Base-by-base conservation (phyloP, 306 rosid genomes). In the Herpetospermum pedunculosum region DNA sequence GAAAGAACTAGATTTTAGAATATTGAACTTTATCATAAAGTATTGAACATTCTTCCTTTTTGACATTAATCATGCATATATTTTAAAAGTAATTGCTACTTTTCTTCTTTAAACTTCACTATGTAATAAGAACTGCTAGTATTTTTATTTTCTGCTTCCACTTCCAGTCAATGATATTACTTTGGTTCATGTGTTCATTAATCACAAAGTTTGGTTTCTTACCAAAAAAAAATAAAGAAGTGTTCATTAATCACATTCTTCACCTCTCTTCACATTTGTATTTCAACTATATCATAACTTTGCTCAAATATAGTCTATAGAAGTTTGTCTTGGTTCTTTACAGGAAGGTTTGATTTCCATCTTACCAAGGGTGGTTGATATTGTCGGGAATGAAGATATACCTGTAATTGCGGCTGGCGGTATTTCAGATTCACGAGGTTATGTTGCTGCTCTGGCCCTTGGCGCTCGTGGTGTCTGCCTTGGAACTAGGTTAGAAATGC, bases 371-470 rank as follows among this genome's bases (percentile, higher is more conserved):
- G 92, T 92, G 60, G 96, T 85, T 4, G 87, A 92, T 88, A 87
- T 92, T 77, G 91, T 85, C 73, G 96, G 87, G 64, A 81, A 85
- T 62, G 58, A 48, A 70, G 81, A 81, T 25, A 88, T 92, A 71
- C 92, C 96, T 50, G 88, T 92, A 48, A 87, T 92, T 26, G 96
- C 98, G 15, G 89, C 98, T 0, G 96, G 98, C 16, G 91, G 88
- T 55, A 92, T 92, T 62, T 92, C 79, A 15, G 96, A 90, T 81
- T 87, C 83, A 1, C 84, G 92, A 8, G 96, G 96, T 41, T 92
- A 90, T 87, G 98, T 87, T 69, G 98, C 97, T 71, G 92, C 92
- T 21, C 60, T 92, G 73, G 98, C 98, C 75, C 92, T 92, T 68
- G 98, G 98, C 54, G 96, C 98, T 74, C 84, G 76, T 60, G 98